phyloP scores from a whole-genome alignment of 495 filamentous ascomycete species.

The Annulohypoxylon maeteangense region DNA sequence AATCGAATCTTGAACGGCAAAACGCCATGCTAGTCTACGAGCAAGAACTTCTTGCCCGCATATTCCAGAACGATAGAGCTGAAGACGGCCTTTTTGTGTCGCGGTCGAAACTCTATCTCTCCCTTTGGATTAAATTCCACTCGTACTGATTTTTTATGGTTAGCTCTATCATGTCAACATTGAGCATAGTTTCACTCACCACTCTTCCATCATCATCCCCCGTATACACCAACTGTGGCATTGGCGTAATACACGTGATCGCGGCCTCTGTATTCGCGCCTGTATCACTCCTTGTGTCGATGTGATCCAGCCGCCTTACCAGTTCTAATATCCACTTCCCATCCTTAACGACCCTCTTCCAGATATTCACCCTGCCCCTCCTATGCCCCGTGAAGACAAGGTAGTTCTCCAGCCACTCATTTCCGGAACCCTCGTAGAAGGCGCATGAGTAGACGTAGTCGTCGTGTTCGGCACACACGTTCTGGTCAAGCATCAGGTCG shows the following conservation, averaged over 20 bases:
- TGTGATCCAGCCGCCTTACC: slow-evolving; percentile 84
- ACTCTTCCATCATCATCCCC: slow-evolving; percentile 92
- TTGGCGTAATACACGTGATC: slow-evolving; percentile 87
- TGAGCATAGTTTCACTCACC: slow-evolving; percentile 51
- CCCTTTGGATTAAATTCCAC: slow-evolving; percentile 84
- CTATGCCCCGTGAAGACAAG: slow-evolving; percentile 90
- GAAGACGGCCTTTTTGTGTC: background rate
- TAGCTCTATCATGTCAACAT: slow-evolving; percentile 20
- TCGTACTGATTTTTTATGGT: slow-evolving; percentile 71
- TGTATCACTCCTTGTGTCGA: slow-evolving; percentile 75
- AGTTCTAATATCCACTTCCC: slow-evolving; percentile 63
- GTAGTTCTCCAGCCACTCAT: slow-evolving; percentile 91
- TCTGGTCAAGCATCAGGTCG: slow-evolving; percentile 79
- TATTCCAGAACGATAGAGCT: slow-evolving; percentile 4
- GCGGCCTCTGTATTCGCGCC: slow-evolving; percentile 81
- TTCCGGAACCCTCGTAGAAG: slow-evolving; percentile 91
- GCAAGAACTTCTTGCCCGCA: slow-evolving; percentile 28
- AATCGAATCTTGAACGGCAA: slow-evolving; percentile 10
- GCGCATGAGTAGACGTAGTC: slow-evolving; percentile 82
- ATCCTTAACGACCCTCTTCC: slow-evolving; percentile 61
- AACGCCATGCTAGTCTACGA: slow-evolving; percentile 24
- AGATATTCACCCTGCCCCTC: slow-evolving; percentile 83
- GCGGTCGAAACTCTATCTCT: slow-evolving; percentile 53
- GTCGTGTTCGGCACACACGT: slow-evolving; percentile 75
- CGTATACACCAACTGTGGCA: slow-evolving; percentile 86